These are phyloP conservation scores for Phytophthora cactorum DNA, from an alignment of 352 stramenopile genomes.

Conservation along the genomic window DNA sequence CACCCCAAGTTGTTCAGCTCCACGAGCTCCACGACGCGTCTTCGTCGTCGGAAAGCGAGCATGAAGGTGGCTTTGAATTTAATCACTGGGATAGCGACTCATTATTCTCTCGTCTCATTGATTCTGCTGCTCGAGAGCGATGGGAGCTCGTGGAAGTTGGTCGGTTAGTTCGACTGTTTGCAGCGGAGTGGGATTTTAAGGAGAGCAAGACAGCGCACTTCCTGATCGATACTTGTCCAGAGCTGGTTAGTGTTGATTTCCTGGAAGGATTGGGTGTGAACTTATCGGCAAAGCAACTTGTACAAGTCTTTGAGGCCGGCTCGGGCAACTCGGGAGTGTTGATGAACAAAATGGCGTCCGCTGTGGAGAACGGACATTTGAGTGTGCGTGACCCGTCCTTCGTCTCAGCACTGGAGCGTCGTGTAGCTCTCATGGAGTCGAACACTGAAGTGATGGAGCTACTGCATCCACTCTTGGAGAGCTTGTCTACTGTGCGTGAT, in stretches of 20 bases:
- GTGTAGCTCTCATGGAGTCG: constrained; percentile 43
- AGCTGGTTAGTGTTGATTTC: constrained; percentile 89
- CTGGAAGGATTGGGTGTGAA: constrained; percentile 76
- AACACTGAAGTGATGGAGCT: constrained; percentile 75
- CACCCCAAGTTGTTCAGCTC: constrained; percentile 5
- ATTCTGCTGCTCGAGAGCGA: constrained; percentile 70
- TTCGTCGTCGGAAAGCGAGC: constrained; percentile 33
- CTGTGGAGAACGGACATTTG: constrained; percentile 75
- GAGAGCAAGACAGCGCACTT: constrained; percentile 69
- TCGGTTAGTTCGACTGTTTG: constrained; percentile 82
- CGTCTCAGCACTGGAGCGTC: constrained; percentile 36
- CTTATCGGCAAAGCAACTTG: constrained; percentile 57
- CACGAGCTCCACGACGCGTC: constrained; percentile 14
- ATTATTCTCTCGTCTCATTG: constrained; percentile 81
- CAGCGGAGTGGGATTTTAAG: constrained; percentile 57
- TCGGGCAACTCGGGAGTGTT: constrained; percentile 64
- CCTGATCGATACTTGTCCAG: constrained; percentile 62
- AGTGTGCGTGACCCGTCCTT: constrained; percentile 53
- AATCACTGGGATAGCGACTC: constrained; percentile 19
- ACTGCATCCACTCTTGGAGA: constrained; percentile 73
- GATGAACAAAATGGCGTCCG: constrained; percentile 78
- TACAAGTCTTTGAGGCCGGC: constrained; percentile 74
- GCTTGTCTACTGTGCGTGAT: constrained; percentile 73
- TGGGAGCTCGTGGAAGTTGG: constrained; percentile 86
- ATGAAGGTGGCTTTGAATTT: constrained; percentile 16